phyloP scores from a whole-genome alignment of 805 yeast genomes.

The Candida ascalaphidarum region DNA sequence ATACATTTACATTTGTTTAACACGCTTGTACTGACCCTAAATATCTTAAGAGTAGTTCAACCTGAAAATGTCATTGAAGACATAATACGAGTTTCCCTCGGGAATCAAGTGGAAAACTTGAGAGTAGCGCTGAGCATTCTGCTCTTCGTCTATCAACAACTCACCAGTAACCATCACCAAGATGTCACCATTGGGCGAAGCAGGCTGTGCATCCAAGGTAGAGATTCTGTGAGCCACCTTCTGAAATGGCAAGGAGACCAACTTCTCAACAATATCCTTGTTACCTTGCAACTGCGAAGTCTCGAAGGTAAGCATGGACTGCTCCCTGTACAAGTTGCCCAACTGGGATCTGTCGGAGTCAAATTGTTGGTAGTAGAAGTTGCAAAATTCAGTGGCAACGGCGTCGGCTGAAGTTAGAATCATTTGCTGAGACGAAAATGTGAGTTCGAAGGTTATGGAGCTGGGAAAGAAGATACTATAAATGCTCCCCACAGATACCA shows the following conservation, averaged over 20 bases:
- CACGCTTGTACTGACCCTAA: too few relatives aligned
- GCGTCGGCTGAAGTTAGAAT: too few relatives aligned
- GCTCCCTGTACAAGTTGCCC: conserved; percentile 91
- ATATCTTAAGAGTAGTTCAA: conserved; percentile 71
- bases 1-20: too few relatives aligned
- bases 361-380: conserved; percentile 91
- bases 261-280: conserved; percentile 84
- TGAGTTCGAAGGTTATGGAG: too few relatives aligned
- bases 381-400: conserved; percentile 73
- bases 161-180: conserved; percentile 98
- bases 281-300: conserved; percentile 93
- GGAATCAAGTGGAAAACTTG: conserved; percentile 97
- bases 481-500: too few relatives aligned
- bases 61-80: conserved; percentile 95
- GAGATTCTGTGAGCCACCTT: conserved; percentile 91
- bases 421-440: too few relatives aligned
- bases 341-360: conserved; percentile 88
- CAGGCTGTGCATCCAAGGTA: conserved; percentile 97
- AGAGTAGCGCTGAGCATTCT: conserved; percentile 91
- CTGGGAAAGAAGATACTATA: too few relatives aligned
- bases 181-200: conserved; percentile 85
- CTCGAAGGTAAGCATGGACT: conserved; percentile 96
- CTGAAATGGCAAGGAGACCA: conserved; percentile 80
- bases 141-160: conserved; percentile 86
- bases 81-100: conserved; percentile 85